phyloP scores from a whole-genome alignment of 129 eudicot genomes.

The Heracleum sosnowskyi region DNA sequence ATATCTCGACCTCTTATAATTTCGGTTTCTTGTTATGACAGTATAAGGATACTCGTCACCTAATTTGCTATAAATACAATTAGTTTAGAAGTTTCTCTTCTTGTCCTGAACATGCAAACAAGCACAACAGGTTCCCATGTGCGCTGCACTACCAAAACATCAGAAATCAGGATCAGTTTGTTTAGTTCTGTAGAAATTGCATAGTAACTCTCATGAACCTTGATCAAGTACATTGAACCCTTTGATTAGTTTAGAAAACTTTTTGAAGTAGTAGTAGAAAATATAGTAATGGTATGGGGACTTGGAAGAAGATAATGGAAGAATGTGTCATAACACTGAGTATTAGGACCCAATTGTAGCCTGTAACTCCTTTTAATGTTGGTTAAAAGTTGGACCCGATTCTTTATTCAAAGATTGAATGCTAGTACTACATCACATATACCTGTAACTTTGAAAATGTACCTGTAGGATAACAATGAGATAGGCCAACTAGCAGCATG shows the following conservation, averaged over 20 bases:
- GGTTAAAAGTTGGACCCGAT: constrained; percentile 2
- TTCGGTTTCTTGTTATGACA: background rate
- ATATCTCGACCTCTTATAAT: background rate
- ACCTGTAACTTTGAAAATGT: constrained; percentile 4
- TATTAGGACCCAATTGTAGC: background rate
- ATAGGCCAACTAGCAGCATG: background rate
- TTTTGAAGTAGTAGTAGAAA: background rate
- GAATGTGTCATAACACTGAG: background rate
- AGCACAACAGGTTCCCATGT: background rate
- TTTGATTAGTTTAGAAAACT: background rate
- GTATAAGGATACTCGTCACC: background rate
- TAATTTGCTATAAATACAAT: background rate
- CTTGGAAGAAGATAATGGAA: constrained; percentile 9
- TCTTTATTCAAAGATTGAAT: constrained; percentile 6
- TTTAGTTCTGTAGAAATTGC: background rate
- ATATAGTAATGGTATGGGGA: background rate
- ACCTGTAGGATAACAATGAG: background rate
- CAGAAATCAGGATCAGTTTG: background rate
- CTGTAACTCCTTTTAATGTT: background rate
- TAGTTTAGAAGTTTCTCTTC: background rate
- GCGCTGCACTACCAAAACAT: background rate
- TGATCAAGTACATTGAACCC: background rate
- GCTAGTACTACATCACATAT: background rate
- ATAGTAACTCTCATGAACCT: background rate
- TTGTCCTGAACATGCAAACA: background rate